Evolutionary conservation across 2,329 filamentous ascomycete genomes (phyloP).

Genomic region (Stemphylium beticola): DNA sequence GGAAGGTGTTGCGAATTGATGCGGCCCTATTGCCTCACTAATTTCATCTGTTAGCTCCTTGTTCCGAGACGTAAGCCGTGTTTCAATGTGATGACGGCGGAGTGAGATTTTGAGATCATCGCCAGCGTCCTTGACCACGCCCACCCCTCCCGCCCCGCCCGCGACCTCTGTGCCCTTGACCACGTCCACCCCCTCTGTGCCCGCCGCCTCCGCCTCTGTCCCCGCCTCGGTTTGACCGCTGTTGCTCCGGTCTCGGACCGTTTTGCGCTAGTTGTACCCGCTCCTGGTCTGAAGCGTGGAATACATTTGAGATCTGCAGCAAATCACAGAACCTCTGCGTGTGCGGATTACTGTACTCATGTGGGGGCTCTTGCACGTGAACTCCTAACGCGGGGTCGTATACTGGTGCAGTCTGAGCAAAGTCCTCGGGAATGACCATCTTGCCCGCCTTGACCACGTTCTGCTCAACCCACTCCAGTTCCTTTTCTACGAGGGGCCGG

Average conservation of each 20-base stretch:
- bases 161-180: conserved; percentile 24
- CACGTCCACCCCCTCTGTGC: conserved; percentile 32
- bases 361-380: conserved; percentile 67
- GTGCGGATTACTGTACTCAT: conserved; percentile 87
- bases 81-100: background rate
- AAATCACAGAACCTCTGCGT: conserved; percentile 82
- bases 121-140: conserved; percentile 36
- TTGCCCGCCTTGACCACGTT: conserved; percentile 69
- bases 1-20: background rate
- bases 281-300: conserved; percentile 75
- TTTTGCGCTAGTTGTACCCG: conserved; percentile 43
- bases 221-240: conserved; percentile 34
- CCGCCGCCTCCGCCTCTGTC: conserved; percentile 41
- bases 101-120: conserved; percentile 15
- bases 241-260: conserved; percentile 38
- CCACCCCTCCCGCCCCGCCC: conserved; percentile 24
- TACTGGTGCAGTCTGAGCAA: conserved; percentile 74
- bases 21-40: background rate
- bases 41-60: background rate
- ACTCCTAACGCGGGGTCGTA: conserved; percentile 66
- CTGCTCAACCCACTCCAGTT: conserved; percentile 80
- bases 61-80: background rate
- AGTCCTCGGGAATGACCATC: conserved; percentile 78
- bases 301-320: conserved; percentile 77
- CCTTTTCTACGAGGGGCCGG: conserved; percentile 68